A percentile compares a stretch with the other conserved stretches of the same genome.
Conservation (phyloP, 495 filamentous ascomycete genomes). For the Penicillium macrosclerotiorum region DNA sequence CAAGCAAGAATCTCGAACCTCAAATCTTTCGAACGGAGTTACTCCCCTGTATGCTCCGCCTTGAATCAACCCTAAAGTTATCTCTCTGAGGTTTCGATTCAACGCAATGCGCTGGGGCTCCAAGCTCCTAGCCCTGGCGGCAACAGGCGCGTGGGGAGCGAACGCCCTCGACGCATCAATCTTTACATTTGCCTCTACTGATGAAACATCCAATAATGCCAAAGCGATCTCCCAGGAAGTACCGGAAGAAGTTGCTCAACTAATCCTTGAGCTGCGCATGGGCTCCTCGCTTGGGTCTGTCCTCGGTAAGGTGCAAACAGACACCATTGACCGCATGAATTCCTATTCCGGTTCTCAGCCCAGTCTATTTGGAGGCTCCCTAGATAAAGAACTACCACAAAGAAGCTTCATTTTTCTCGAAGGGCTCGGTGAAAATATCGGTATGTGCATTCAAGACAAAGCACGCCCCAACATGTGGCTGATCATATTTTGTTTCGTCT, state of each 20-base stretch:
- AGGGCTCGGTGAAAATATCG: conserved; percentile 37
- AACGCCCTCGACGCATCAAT: conserved; percentile 35
- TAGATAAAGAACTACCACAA: conserved; percentile 7
- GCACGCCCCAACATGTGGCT: too few species aligned
- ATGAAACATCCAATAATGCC: background rate
- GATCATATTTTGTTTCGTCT: background rate
- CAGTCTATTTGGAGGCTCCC: conserved; percentile 38
- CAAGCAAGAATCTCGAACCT: background rate
- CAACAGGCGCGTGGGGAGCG: conserved; percentile 24
- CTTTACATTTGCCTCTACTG: conserved; percentile 30
- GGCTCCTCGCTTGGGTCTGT: conserved; percentile 50
- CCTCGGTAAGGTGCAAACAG: conserved; percentile 44
- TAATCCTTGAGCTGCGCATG: conserved; percentile 54
- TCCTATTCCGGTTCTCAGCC: conserved; percentile 40
- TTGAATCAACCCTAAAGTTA: background rate
- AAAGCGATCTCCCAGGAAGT: conserved; percentile 12
- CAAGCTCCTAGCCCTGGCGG: conserved; percentile 27
- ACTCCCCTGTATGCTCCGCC: background rate
- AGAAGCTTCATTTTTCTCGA: conserved; percentile 49
- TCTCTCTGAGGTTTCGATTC: too few species aligned
- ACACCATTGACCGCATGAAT: conserved; percentile 47
- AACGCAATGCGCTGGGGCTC: conserved; percentile 30
- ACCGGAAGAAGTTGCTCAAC: conserved; percentile 47
- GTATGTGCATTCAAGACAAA: conserved; percentile 31
- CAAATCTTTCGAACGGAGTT: background rate